Evolutionary conservation across 2,329 filamentous ascomycete genomes (phyloP).

Genomic region (Talaromyces sp.): DNA sequence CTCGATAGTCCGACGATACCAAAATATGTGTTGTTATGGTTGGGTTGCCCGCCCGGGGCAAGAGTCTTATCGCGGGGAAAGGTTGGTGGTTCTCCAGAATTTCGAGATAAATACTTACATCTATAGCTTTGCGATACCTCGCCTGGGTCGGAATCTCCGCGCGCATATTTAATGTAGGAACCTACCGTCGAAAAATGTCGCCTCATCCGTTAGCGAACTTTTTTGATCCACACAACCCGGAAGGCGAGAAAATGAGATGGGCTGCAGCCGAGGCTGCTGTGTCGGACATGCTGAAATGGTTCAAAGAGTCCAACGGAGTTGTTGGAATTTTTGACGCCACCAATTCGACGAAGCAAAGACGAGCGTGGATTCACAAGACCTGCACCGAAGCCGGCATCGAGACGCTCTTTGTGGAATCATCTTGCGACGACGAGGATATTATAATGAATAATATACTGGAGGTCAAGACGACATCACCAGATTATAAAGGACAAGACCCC

Average conservation of each 20-base stretch:
- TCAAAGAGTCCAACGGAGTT: constrained; percentile 69
- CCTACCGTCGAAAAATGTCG: constrained; percentile 84
- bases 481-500: constrained; percentile 91
- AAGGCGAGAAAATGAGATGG: constrained; percentile 83
- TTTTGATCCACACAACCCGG: constrained; percentile 85
- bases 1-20: constrained; percentile 82
- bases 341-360: constrained; percentile 86
- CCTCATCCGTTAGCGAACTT: constrained; percentile 91
- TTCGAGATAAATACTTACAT: background rate
- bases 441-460: constrained; percentile 99
- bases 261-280: constrained; percentile 91
- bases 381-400: constrained; percentile 77
- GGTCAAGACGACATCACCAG: constrained; percentile 93
- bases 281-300: constrained; percentile 92
- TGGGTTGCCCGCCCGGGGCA: constrained; percentile 88
- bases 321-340: constrained; percentile 96
- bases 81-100: constrained; percentile 50
- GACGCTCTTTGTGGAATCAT: constrained; percentile 93
- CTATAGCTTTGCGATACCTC: constrained; percentile 81
- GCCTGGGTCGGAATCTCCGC: constrained; percentile 94
- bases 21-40: constrained; percentile 99
- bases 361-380: constrained; percentile 84
- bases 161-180: constrained; percentile 95
- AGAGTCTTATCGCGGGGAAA: constrained; percentile 97
- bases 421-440: constrained; percentile 90